phyloP scores from a whole-genome alignment of 176 grass and related monocot genomes.

The Olyra latifolia region DNA sequence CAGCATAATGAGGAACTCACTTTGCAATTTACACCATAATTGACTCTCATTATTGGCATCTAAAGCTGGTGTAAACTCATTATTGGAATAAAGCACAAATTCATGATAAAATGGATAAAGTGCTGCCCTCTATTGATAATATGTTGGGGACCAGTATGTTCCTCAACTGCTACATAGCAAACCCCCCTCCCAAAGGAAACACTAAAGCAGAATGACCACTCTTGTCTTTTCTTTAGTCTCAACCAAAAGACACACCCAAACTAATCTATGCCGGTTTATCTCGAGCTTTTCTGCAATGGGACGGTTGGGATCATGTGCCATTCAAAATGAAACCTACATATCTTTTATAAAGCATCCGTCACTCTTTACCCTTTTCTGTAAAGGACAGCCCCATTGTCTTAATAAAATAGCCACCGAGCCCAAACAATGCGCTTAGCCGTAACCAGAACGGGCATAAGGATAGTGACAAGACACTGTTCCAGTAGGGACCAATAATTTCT shows the following conservation, averaged over 20 bases:
- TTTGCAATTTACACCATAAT: conserved; percentile 21
- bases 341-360: conserved; percentile 26
- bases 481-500: not conserved
- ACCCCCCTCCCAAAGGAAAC: conserved; percentile 23
- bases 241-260: conserved; percentile 22
- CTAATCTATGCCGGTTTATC: conserved; percentile 1
- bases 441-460: conserved; percentile 14
- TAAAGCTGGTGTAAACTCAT: conserved; percentile 17
- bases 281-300: conserved; percentile 13
- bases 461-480: conserved; percentile 34
- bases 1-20: not conserved
- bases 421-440: conserved; percentile 27
- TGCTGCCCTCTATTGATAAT: conserved; percentile 31
- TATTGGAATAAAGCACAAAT: conserved; percentile 20
- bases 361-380: conserved; percentile 31
- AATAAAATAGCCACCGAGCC: conserved; percentile 27
- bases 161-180: conserved; percentile 41
- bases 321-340: conserved; percentile 35
- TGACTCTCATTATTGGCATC: not conserved
- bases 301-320: conserved; percentile 42
- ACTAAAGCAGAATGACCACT: conserved; percentile 35
- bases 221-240: conserved; percentile 47
- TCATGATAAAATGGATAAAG: conserved; percentile 39
- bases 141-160: conserved; percentile 17
- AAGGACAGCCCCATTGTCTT: conserved; percentile 35